Evolutionary conservation across 805 yeast genomes (phyloP), one percentile per base, ranked within the genome.

Genomic region (Suhomyces faveliae): DNA sequence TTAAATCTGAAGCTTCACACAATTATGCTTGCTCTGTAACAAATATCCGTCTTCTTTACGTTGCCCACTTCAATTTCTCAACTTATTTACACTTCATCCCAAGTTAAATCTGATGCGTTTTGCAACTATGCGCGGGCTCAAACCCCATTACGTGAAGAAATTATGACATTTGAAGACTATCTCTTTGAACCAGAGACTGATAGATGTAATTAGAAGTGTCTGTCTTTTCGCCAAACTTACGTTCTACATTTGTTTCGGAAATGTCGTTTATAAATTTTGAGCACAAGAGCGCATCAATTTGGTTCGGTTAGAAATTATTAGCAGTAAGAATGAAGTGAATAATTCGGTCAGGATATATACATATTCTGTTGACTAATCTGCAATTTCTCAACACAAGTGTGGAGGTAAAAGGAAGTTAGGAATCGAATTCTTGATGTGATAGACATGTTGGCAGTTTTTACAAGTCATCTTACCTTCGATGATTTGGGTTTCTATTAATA

Each of bases 381-480:
- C 7, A 22, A 7, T n/a, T 7, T 27, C 30, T 27, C 30, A 27
- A n/a, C 30, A 12, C 13, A 25, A 12, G 30, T 12, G 30, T 12
- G 13, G 13, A 12, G 99, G 98, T 29, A 94, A 77, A 46, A 94
- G 71, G 68, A 94, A 86, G 74, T 92, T 92, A 29, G 99, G 97
- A 57, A 94, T 90, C 44, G 94, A 83, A 73, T 89, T 91, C 68
- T 91, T 92, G 71, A 94, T 87, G 71, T 86, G 81, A 68, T 91
- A 94, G 6, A 87, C 74, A 66, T 92, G 97, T 1, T 81, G 84
- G 64, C 99, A 94, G 68, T 85, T 85, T 19, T 78, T 74, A 64
- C 99, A 94, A 10, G 74, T 74, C 98, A 94, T 89, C 58, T 84
- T 83, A 2, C 99, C 99, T 58, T 91, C 92, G 8, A 77, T 63